A percentile compares a stretch with the other conserved stretches of the same genome.
Conservation (phyloP, 1,139 yeast genomes). For the Scheffersomyces illinoinensis region DNA sequence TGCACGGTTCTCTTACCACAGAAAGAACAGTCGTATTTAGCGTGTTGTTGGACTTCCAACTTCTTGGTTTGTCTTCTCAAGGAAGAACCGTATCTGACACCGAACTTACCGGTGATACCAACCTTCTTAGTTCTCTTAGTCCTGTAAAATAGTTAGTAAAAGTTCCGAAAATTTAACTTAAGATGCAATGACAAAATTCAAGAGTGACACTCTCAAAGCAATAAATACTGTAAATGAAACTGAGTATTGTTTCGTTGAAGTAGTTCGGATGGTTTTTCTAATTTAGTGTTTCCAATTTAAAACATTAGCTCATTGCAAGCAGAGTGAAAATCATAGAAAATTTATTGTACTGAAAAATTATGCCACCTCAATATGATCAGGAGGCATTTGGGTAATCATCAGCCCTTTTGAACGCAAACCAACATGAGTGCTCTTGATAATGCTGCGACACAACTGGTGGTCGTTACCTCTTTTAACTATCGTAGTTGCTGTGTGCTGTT, state of each 20-base stretch:
- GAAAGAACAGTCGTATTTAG: conserved; percentile 99
- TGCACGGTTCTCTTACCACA: conserved; percentile 99
- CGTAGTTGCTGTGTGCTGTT: background rate
- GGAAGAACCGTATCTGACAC: conserved; percentile 99
- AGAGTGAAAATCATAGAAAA: background rate
- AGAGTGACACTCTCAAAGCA: background rate
- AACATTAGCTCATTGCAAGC: background rate
- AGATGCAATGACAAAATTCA: background rate
- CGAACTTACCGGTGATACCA: conserved; percentile 99
- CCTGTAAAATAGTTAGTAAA: conserved; percentile 59
- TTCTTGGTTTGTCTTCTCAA: conserved; percentile 99
- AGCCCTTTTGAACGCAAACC: background rate
- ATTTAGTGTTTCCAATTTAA: background rate
- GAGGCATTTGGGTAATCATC: background rate
- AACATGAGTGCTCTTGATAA: background rate
- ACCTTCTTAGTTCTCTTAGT: conserved; percentile 99
- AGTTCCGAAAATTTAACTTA: conserved; percentile 14
- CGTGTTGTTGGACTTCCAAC: conserved; percentile 98
- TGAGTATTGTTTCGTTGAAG: too few species aligned
- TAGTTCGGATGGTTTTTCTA: too few species aligned
- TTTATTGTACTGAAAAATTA: background rate
- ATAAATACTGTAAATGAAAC: too few species aligned
- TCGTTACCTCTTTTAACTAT: background rate
- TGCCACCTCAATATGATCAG: background rate
- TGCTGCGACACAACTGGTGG: background rate